These are phyloP conservation scores for Emmonsiellopsis sp. DNA, from an alignment of 2,329 filamentous ascomycete genomes.

Conservation along the genomic window DNA sequence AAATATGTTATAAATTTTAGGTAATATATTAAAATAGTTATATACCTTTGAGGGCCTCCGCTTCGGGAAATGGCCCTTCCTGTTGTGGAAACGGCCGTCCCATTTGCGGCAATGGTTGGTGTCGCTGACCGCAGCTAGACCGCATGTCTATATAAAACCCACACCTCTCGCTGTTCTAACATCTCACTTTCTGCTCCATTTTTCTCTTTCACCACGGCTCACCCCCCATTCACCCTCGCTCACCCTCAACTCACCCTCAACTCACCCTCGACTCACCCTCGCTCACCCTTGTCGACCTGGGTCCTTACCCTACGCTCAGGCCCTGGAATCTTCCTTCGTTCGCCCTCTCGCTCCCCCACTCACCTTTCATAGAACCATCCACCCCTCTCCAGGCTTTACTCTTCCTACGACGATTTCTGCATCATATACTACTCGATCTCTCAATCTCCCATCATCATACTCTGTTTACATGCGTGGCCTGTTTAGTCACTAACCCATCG, in stretches of 20 bases:
- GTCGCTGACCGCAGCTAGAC: background rate
- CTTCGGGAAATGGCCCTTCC: background rate
- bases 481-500: background rate
- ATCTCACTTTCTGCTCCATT: background rate
- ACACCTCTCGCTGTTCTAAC: conserved; percentile 1
- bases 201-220: background rate
- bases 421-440: background rate
- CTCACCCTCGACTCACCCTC: background rate
- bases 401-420: background rate
- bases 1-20: too few relatives aligned
- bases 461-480: background rate
- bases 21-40: too few relatives aligned
- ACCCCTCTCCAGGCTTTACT: background rate
- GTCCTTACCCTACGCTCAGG: background rate
- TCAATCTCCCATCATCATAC: background rate
- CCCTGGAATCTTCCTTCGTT: background rate
- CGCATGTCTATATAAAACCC: conserved; percentile 1
- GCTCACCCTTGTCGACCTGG: background rate
- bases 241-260: too few relatives aligned
- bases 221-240: background rate
- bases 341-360: background rate
- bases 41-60: background rate
- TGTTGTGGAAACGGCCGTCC: background rate
- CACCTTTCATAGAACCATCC: background rate
- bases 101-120: background rate